These are phyloP conservation scores for Tetraselmis chui DNA, from an alignment of 139 green algal species.

Conservation along the genomic window DNA sequence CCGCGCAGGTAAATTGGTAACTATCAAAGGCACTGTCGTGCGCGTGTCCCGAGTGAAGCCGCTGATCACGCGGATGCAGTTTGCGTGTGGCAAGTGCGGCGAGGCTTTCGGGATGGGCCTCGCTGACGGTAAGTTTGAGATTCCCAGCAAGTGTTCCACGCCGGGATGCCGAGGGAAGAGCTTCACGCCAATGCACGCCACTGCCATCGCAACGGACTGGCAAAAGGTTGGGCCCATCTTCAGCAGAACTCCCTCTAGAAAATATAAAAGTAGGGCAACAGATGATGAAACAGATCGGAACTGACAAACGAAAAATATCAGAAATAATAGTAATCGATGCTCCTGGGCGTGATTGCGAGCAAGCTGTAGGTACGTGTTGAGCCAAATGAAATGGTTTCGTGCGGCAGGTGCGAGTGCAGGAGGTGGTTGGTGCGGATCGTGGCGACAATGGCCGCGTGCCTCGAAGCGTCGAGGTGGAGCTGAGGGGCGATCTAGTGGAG, in stretches of 20 bases:
- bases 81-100: constrained; percentile 73
- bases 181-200: constrained; percentile 45
- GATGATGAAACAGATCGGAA: too few relatives aligned
- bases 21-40: constrained; percentile 70
- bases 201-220: constrained; percentile 54
- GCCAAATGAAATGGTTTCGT: too few relatives aligned
- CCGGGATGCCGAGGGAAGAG: constrained; percentile 59
- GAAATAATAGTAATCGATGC: too few relatives aligned
- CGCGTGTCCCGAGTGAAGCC: constrained; percentile 53
- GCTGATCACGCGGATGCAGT: constrained; percentile 58
- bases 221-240: constrained; percentile 76
- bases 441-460: constrained; percentile 43
- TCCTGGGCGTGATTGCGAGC: too few relatives aligned
- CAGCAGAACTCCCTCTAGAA: too few relatives aligned
- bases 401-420: constrained; percentile 30
- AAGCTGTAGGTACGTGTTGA: too few relatives aligned
- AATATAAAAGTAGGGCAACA: too few relatives aligned
- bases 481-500: constrained; percentile 75
- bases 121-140: constrained; percentile 51
- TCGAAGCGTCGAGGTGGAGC: constrained; percentile 62
- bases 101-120: constrained; percentile 24
- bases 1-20: constrained; percentile 58
- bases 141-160: constrained; percentile 45
- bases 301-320: too few relatives aligned
- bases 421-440: constrained; percentile 36